Evolutionary conservation across 148 eudicot species (phyloP).

Genomic region (Vaccinium macrocarpon): DNA sequence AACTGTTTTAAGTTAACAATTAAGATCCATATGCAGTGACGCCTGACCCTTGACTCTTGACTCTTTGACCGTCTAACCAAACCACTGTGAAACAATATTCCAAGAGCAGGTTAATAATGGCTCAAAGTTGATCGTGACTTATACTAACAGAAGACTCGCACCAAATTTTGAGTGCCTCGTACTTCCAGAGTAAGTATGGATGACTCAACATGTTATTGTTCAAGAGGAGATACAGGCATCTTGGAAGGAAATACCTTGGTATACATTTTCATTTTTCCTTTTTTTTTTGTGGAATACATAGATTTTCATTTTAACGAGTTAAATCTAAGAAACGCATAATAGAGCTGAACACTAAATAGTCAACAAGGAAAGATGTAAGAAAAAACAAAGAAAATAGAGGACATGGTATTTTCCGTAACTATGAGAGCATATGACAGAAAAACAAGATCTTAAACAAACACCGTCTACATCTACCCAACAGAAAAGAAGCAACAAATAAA

Average conservation of each 20-base stretch:
- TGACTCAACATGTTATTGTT: background rate
- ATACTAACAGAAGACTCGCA: background rate
- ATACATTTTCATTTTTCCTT: background rate
- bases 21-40: background rate
- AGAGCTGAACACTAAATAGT: too few species aligned
- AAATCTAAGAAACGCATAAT: too few species aligned
- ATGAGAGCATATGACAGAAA: too few species aligned
- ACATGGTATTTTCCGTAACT: too few species aligned
- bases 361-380: too few species aligned
- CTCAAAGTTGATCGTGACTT: background rate
- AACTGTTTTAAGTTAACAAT: background rate
- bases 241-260: background rate
- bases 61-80: background rate
- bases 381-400: too few species aligned
- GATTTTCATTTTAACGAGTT: too few species aligned
- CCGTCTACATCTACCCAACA: too few species aligned
- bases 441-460: too few species aligned
- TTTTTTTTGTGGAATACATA: background rate
- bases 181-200: constrained; percentile 1
- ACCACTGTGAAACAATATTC: background rate
- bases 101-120: background rate
- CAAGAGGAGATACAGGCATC: background rate
- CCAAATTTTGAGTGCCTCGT: background rate
- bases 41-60: too few species aligned
- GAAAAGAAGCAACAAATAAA: too few species aligned